These are phyloP conservation scores for Tylopilus rubrobrunneus DNA, from an alignment of 768 basidiomycete species.

Conservation along the genomic window DNA sequence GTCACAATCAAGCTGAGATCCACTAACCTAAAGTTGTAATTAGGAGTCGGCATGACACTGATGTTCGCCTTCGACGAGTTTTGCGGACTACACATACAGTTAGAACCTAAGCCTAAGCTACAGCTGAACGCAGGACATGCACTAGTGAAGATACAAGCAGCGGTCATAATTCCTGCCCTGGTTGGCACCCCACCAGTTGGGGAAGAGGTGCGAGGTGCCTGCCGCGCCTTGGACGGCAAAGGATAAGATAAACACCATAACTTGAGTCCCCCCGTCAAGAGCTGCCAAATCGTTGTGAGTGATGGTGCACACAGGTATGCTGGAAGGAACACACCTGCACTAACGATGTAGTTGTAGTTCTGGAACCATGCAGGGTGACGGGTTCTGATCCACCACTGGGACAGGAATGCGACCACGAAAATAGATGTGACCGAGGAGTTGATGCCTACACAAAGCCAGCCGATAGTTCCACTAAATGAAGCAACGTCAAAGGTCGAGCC, in stretches of 20 bases:
- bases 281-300: constrained; percentile 11
- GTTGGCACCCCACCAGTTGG: constrained; percentile 60
- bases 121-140: background rate
- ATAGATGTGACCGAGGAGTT: constrained; percentile 22
- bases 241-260: constrained; percentile 53
- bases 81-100: too few species aligned
- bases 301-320: too few species aligned
- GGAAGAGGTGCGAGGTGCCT: constrained; percentile 46
- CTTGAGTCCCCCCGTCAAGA: constrained; percentile 41
- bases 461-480: constrained; percentile 15
- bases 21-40: too few species aligned
- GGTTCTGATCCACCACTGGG: constrained; percentile 38
- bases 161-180: constrained; percentile 40
- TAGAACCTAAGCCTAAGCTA: too few species aligned
- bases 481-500: background rate
- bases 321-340: constrained; percentile 37
- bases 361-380: constrained; percentile 35
- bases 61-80: too few species aligned
- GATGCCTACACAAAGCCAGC: constrained; percentile 22
- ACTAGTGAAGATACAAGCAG: constrained; percentile 13
- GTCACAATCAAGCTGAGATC: too few species aligned
- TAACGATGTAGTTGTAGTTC: constrained; percentile 34
- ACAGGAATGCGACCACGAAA: constrained; percentile 28
- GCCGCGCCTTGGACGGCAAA: constrained; percentile 50
- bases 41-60: too few species aligned